Evolutionary conservation across 768 basidiomycete species (phyloP), one percentile per base, ranked within the genome.

Genomic region (Boletales sp.): DNA sequence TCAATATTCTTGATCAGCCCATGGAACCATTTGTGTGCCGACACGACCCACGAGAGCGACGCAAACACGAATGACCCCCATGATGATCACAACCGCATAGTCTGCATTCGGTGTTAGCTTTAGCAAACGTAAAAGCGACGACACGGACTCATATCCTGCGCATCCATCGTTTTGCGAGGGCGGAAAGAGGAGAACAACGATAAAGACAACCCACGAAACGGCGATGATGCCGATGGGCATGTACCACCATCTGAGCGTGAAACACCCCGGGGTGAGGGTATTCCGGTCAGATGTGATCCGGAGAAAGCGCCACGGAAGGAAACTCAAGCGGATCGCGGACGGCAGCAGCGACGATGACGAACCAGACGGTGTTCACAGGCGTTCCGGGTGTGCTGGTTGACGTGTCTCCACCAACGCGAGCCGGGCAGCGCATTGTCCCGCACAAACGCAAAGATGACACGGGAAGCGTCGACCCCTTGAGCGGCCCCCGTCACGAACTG

Each of bases 21-120:
- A 19, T 67, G 74, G 69, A 87, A 88, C 86, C 86, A 88, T 50
- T 82, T 79, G 33, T 68, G 78, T 1, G 86, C 86, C 19, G 84
- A 86, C 5, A 82, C 31, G 7, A 82, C 63, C 86, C 86, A 88
- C 7, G 81, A 85, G 5, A 74, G 47, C 1, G 79, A 67, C 1
- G 86, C 82, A 56, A 86, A 85, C 14, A 84, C 59, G 62, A 87
- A 84, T n/a, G 5, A 87, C 83, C 1, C 70, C 70, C 71, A 76
- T 72, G 60, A 87, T 76, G 49, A 87, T 78, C 12, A 86, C 82
- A 28, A 85, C 77, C 1, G 84, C 74, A 58, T 86, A 87, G 60
- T 87, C 86, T 88, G 54, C 13, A 13, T 33, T 37, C 25, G 7
- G 25, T 28, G 25, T 28, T 28, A 28, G 6, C 25, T 28, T 4